Percentiles rank a stretch among this genome's conserved stretches.
These are phyloP conservation scores for Cytospora schulzeri DNA, from an alignment of 2,329 filamentous ascomycete genomes.

Conservation along the genomic window DNA sequence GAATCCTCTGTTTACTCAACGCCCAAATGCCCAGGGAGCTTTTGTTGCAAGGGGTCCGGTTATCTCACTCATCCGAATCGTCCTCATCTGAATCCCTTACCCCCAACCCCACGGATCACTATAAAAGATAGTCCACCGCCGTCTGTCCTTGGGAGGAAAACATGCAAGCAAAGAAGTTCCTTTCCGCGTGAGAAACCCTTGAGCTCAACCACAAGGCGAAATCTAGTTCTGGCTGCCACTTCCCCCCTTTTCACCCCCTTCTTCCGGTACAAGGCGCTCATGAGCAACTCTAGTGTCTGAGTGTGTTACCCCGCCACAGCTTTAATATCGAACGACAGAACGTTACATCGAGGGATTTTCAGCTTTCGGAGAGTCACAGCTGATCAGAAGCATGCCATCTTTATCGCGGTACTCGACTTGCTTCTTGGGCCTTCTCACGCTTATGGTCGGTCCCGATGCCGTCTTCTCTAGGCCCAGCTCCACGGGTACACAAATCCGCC, in stretches of 20 bases:
- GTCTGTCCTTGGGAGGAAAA: background rate
- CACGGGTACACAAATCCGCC: background rate
- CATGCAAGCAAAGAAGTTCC: background rate
- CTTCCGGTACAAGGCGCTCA: background rate
- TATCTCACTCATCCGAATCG: too few species aligned
- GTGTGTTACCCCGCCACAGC: background rate
- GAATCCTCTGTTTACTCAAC: background rate
- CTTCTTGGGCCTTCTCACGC: background rate
- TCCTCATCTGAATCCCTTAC: background rate
- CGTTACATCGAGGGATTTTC: background rate
- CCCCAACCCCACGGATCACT: background rate
- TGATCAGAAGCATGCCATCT: slow-evolving; percentile 8
- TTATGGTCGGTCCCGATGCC: background rate
- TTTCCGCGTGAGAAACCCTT: background rate
- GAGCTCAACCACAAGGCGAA: background rate
- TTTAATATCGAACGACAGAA: background rate
- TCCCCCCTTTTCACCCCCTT: background rate
- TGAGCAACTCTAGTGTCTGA: background rate
- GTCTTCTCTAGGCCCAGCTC: background rate
- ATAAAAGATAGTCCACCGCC: background rate
- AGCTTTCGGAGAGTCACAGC: background rate
- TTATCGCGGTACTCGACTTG: background rate
- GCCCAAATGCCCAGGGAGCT: background rate
- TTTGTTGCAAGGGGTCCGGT: background rate
- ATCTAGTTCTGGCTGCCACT: background rate